Base-by-base conservation (phyloP, 2,329 filamentous ascomycete species). In the Penicillium sp. region DNA sequence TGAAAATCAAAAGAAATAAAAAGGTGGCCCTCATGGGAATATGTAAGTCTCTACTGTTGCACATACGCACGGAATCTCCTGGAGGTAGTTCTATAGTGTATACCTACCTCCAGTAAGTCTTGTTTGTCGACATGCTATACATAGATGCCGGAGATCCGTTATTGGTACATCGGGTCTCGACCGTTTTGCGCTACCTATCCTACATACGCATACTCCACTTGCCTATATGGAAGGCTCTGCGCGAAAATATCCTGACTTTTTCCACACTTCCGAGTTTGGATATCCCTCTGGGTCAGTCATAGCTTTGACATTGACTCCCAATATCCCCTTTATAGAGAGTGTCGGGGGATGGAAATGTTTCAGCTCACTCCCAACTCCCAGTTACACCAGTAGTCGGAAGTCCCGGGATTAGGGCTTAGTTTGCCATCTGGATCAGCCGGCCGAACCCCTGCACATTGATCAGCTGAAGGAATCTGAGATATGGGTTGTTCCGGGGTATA, bases 101-200 rank as follows among this genome's bases (percentile, higher is more conserved):
- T 53, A 11, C 21, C 21, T 34, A 34, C 21, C 21, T 34, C 24
- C 21, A 21, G 38, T 40, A 40, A 29, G 9, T 46, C 21, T 39
- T 46, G 45, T 46, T 46, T 46, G 45, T 48, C 31, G 13, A n/a
- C 14, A 48, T 53, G 38, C 50, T 53, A 48, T 53, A 48, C 44
- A 53, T 53, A 53, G 50, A 53, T 53, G 45, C 50, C 45, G 50
- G 45, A 53, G 50, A 38, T 53, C 50, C 44, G 44, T 32, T 27
- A 41, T 48, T 52, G 9, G 50, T 53, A 48, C 38, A 45, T 48
- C 38, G 45, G 44, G 36, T 48, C 40, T 38, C 48, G 27, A 42
- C 44, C 50, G 45, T 48, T 40, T 45, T 48, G 29, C 36, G 21
- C 36, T 22, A 41, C 10, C 16, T 8, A 14, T 5, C n/a, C n/a